These are phyloP conservation scores for Rhypophila decipiens DNA, from an alignment of 495 filamentous ascomycete species.

Conservation along the genomic window DNA sequence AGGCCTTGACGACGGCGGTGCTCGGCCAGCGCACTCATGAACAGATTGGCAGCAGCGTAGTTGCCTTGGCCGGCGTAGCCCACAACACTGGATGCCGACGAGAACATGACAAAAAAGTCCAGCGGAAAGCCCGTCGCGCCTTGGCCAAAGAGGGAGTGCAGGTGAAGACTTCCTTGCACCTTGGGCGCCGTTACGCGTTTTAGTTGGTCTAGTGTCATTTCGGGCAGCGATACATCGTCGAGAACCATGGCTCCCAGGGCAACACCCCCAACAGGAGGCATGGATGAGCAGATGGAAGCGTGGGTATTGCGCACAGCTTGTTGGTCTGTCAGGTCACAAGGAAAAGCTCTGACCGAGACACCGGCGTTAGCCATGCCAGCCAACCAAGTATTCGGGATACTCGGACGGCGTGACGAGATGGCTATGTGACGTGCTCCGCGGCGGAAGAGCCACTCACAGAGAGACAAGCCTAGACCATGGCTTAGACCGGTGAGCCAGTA, in stretches of 20 bases:
- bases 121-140: constrained; percentile 26
- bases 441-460: constrained; percentile 40
- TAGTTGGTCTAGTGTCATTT: constrained; percentile 30
- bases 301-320: neutral
- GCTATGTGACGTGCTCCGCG: constrained; percentile 36
- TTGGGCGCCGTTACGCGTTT: constrained; percentile 29
- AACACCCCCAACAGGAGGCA: constrained; percentile 42
- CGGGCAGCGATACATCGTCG: constrained; percentile 27
- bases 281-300: neutral
- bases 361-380: neutral
- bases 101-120: constrained; percentile 56
- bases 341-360: neutral
- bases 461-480: constrained; percentile 34
- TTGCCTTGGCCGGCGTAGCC: constrained; percentile 51
- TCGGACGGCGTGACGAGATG: neutral
- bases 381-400: neutral
- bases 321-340: neutral
- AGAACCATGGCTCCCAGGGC: constrained; percentile 44
- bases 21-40: constrained; percentile 37
- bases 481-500: constrained; percentile 43
- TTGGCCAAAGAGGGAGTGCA: constrained; percentile 34
- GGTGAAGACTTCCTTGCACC: constrained; percentile 25
- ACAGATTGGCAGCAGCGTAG: constrained; percentile 55
- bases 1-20: constrained; percentile 23
- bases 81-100: constrained; percentile 30